Percentiles rank a stretch among this genome's conserved stretches.
These are phyloP conservation scores for Macadamia tetraphylla DNA, from an alignment of 164 flowering plant genomes.

Conservation along the genomic window DNA sequence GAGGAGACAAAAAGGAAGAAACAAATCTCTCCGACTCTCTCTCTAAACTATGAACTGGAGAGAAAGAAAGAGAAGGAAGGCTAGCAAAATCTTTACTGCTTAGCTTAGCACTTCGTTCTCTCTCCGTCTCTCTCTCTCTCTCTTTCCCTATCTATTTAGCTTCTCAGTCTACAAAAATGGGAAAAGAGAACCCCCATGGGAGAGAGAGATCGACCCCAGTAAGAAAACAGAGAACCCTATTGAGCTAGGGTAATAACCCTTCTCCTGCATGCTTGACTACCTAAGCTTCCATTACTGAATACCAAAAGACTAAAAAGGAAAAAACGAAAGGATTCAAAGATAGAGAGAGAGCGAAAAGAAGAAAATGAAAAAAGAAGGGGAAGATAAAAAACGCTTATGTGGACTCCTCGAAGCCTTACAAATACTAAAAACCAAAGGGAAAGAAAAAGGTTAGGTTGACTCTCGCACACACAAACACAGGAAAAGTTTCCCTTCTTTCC, in stretches of 20 bases:
- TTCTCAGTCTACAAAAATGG: neutral
- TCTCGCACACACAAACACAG: constrained; percentile 15
- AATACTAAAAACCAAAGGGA: constrained; percentile 28
- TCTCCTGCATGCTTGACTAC: constrained; percentile 42
- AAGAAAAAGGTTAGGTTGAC: constrained; percentile 54
- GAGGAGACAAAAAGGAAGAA: constrained; percentile 53
- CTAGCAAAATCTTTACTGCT: constrained; percentile 23
- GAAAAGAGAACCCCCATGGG: neutral
- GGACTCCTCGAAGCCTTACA: constrained; percentile 81
- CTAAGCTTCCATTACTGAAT: constrained; percentile 3
- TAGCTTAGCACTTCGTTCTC: constrained; percentile 57
- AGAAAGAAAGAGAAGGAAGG: constrained; percentile 68
- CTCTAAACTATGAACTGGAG: constrained; percentile 32
- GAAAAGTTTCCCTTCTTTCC: no score
- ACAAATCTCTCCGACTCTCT: constrained; percentile 63
- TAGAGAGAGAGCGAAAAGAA: constrained; percentile 18
- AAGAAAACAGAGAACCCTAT: constrained; percentile 26
- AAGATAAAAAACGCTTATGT: constrained; percentile 50
- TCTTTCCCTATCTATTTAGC: neutral
- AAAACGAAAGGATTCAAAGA: constrained; percentile 17
- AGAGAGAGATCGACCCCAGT: neutral
- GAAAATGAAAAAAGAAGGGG: constrained; percentile 3
- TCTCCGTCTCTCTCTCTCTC: constrained; percentile 36
- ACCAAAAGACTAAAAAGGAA: constrained; percentile 2
- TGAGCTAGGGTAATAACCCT: constrained; percentile 13